Base-by-base conservation (phyloP, 176 grass and related monocot species). In the Olyra latifolia region DNA sequence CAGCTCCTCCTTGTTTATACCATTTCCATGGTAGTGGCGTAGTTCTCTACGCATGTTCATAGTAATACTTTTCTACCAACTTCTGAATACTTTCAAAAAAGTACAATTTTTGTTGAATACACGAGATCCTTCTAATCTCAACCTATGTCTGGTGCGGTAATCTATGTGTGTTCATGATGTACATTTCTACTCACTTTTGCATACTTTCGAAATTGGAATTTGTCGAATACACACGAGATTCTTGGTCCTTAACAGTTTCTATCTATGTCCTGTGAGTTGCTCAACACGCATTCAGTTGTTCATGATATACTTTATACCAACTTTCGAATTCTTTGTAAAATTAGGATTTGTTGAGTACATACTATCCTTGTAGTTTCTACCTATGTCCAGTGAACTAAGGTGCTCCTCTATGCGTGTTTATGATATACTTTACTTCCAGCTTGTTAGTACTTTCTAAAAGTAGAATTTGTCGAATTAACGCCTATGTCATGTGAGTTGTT, bases 361-460 rank as follows among this genome's bases (percentile, higher is more conserved):
- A n/a, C n/a, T n/a, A n/a, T n/a, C n/a, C 17, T 72, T 72, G 23
- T 70, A 41, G 56, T 76, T 68, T 62, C 17, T 7, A 19, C 6
- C 53, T 81, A 35, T 22, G 25, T 71, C 28, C 43, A 62, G 10
- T 46, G 24, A 77, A 29, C 17, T 64, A 22, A 64, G 66, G 65
- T 44, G 7, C 19, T 52, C 20, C 47, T n/a, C n/a, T n/a, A n/a
- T 13, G 30, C 7, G 1, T 87, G 52, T 67, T 30, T 60, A 84
- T 47, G 42, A 62, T 60, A 53, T 78, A 72, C 46, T 85, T 85
- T 30, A 67, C 10, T 70, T 47, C 56, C 38, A 69, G 70, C 45
- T 71, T 54, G 15, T 70, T 1, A 62, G 75, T 76, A 10, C 28
- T 20, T 49, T 62, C 54, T 42, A 29, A 35, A 57, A 35, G 4